Percentiles rank a stretch among this genome's conserved stretches.
phyloP scores from a whole-genome alignment of 257 asterid species.

The Marsdenia floribunda region DNA sequence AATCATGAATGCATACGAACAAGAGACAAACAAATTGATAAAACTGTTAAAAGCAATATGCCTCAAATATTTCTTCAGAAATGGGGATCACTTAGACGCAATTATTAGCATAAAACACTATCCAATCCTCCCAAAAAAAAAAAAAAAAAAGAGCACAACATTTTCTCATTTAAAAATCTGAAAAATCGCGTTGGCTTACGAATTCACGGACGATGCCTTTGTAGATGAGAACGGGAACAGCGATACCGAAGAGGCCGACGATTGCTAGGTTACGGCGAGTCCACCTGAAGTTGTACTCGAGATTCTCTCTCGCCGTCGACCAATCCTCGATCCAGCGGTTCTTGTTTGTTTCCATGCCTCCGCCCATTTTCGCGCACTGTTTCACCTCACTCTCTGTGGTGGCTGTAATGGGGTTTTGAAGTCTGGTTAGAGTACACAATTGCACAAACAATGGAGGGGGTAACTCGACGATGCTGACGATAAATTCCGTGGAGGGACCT shows the following conservation, averaged over 20 bases:
- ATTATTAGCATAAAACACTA: neutral
- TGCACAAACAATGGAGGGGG: neutral
- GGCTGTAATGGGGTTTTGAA: neutral
- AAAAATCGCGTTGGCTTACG: slow-evolving; percentile 30
- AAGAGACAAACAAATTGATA: neutral
- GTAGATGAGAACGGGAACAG: slow-evolving; percentile 67
- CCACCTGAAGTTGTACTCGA: slow-evolving; percentile 88
- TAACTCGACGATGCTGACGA: too few relatives aligned
- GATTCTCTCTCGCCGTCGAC: slow-evolving; percentile 74
- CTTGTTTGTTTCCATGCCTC: slow-evolving; percentile 86
- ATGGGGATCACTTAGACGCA: neutral
- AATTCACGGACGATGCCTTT: slow-evolving; percentile 87
- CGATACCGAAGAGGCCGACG: slow-evolving; percentile 84
- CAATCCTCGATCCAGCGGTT: slow-evolving; percentile 90
- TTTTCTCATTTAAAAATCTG: neutral
- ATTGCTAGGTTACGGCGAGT: slow-evolving; percentile 79
- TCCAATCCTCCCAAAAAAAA: neutral
- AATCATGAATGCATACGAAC: neutral
- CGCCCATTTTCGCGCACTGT: slow-evolving; percentile 56
- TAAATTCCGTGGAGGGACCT: too few relatives aligned
- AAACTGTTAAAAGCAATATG: neutral
- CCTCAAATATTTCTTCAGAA: neutral
- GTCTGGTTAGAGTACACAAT: neutral
- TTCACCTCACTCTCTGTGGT: neutral
- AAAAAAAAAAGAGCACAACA: neutral